Conservation (phyloP, 148 eudicot species). For the Polygonum maritimum region DNA sequence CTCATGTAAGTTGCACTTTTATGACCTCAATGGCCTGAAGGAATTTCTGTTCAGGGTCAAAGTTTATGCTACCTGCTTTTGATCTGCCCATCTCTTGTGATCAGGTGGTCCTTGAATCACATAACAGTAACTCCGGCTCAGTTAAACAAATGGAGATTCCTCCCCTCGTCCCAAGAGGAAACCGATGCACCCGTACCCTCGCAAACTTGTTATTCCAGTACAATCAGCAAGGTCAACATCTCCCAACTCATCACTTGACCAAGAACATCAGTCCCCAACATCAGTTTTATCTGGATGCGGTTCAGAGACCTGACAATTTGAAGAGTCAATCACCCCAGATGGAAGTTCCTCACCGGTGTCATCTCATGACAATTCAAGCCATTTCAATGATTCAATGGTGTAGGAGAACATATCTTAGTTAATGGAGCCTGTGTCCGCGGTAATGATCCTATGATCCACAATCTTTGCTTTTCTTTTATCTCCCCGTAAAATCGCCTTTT, state of each 20-base stretch:
- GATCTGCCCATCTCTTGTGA: conserved; percentile 13
- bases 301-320: conserved; percentile 39
- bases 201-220: conserved; percentile 40
- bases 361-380: conserved; percentile 26
- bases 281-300: conserved; percentile 58
- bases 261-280: conserved; percentile 64
- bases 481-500: background rate
- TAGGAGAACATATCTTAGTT: conserved; percentile 23
- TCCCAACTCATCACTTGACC: conserved; percentile 35
- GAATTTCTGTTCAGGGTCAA: conserved; percentile 17
- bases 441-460: conserved; percentile 15
- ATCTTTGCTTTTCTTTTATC: background rate
- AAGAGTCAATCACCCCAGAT: conserved; percentile 37
- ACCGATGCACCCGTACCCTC: conserved; percentile 90
- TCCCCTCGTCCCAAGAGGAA: conserved; percentile 98
- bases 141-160: conserved; percentile 71
- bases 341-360: conserved; percentile 43
- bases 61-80: background rate
- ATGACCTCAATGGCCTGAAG: conserved; percentile 30
- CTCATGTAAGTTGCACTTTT: conserved; percentile 33
- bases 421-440: conserved; percentile 38
- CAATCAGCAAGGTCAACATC: conserved; percentile 35
- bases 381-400: conserved; percentile 16
- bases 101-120: conserved; percentile 71
- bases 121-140: conserved; percentile 22